phyloP scores from a whole-genome alignment of 768 basidiomycete genomes.

The Phylloporus scabripes region DNA sequence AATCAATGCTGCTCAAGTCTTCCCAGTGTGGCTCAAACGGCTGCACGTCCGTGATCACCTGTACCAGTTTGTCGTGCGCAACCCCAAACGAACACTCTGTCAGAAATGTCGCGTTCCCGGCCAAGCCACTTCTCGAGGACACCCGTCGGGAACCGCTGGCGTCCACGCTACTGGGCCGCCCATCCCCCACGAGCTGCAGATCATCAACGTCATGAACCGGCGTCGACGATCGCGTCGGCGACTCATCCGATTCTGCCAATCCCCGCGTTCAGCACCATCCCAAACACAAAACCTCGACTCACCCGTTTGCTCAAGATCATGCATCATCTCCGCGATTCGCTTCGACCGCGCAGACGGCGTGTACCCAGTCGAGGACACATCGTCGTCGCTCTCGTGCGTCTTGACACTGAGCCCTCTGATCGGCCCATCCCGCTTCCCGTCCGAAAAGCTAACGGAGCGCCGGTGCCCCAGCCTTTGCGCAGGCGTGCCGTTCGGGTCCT shows the following conservation, averaged over 20 bases:
- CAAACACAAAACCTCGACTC: slow-evolving; percentile 31
- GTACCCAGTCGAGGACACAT: slow-evolving; percentile 29
- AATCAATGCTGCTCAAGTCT: slow-evolving; percentile 62
- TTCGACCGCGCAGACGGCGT: slow-evolving; percentile 67
- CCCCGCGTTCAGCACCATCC: slow-evolving; percentile 1
- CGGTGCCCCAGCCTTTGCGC: slow-evolving; percentile 45
- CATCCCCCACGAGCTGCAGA: slow-evolving; percentile 41
- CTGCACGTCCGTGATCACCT: slow-evolving; percentile 90
- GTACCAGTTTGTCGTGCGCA: slow-evolving; percentile 85
- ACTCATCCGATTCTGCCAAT: slow-evolving; percentile 38
- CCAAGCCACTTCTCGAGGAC: slow-evolving; percentile 39
- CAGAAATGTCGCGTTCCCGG: slow-evolving; percentile 62
- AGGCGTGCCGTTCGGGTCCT: slow-evolving; percentile 54
- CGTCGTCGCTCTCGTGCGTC: slow-evolving; percentile 36
- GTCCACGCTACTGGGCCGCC: slow-evolving; percentile 34
- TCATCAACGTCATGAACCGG: slow-evolving; percentile 42
- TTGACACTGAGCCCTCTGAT: slow-evolving; percentile 55
- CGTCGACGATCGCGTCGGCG: slow-evolving; percentile 51
- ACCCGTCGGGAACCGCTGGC: slow-evolving; percentile 32
- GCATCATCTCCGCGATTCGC: slow-evolving; percentile 77
- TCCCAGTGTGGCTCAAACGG: slow-evolving; percentile 97
- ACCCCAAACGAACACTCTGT: slow-evolving; percentile 97
- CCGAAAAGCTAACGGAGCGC: slow-evolving; percentile 95
- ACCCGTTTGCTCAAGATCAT: slow-evolving; percentile 68
- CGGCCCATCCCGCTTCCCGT: slow-evolving; percentile 87